Evolutionary conservation across 257 asterid species (phyloP).

Genomic region (Verbena officinalis): DNA sequence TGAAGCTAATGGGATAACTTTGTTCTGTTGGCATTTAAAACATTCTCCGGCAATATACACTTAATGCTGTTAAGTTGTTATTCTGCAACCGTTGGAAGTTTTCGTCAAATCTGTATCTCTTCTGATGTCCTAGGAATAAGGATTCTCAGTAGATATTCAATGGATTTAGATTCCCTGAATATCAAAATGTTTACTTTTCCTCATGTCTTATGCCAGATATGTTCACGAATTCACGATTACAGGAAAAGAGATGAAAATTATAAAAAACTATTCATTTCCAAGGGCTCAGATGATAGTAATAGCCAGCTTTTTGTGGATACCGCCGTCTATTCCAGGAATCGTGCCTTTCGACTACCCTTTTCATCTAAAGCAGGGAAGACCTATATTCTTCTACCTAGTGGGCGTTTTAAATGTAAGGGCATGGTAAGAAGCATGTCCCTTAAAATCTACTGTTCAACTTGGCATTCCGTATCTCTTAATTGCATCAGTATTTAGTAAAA

Average conservation of each 20-base stretch:
- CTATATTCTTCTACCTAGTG: constrained; percentile 81
- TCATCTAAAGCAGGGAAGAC: constrained; percentile 95
- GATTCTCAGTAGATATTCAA: neutral
- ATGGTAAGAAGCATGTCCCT: constrained; percentile 57
- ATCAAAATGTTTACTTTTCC: constrained; percentile 15
- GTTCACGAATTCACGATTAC: constrained; percentile 66
- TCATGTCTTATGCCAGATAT: constrained; percentile 54
- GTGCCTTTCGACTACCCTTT: constrained; percentile 89
- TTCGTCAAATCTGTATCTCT: constrained; percentile 13
- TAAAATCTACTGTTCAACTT: constrained; percentile 6
- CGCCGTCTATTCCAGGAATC: constrained; percentile 95
- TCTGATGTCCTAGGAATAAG: constrained; percentile 19
- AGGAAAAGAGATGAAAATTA: constrained; percentile 61
- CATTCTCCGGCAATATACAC: neutral
- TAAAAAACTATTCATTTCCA: constrained; percentile 62
- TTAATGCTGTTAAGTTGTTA: neutral
- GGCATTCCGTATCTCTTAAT: constrained; percentile 9
- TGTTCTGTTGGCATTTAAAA: neutral
- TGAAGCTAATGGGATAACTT: neutral
- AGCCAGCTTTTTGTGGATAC: constrained; percentile 78
- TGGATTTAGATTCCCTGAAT: constrained; percentile 13
- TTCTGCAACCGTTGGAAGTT: neutral
- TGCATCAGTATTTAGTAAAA: neutral
- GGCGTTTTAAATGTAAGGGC: constrained; percentile 85
- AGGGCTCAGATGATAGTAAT: constrained; percentile 56